Conservation (phyloP, 1,284 basidiomycete species). For the Cystobasidium slooffiae region DNA sequence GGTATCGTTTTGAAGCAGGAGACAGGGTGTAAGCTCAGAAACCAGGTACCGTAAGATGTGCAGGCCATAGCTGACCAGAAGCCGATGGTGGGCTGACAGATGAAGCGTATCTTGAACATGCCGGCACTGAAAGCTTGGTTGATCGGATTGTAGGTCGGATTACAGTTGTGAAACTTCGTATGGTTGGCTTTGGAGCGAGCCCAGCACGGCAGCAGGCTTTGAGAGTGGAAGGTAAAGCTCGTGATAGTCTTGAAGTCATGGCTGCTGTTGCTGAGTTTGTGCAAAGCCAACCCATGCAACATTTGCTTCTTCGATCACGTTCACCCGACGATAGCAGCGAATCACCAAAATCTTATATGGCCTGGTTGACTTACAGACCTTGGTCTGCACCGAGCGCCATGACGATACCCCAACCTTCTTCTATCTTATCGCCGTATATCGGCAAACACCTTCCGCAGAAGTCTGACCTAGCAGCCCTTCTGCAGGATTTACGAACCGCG, state of each 20-base stretch:
- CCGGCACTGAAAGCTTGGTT: background rate
- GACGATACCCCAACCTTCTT: too few relatives aligned
- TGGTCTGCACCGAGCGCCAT: too few relatives aligned
- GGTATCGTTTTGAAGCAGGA: too few relatives aligned
- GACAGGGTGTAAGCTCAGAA: background rate
- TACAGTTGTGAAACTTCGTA: background rate
- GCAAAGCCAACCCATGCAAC: background rate
- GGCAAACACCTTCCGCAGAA: background rate
- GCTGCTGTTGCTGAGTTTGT: background rate
- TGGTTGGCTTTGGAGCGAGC: background rate
- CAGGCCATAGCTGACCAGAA: background rate
- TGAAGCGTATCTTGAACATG: slow-evolving; percentile 16
- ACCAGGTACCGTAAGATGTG: background rate
- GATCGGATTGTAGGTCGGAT: background rate
- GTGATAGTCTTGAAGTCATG: slow-evolving; percentile 6
- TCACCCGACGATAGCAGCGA: background rate
- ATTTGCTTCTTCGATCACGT: slow-evolving; percentile 1
- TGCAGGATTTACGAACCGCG: background rate
- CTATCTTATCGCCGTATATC: too few relatives aligned
- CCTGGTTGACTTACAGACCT: too few relatives aligned
- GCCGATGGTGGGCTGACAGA: slow-evolving; percentile 25
- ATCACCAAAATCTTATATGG: too few relatives aligned
- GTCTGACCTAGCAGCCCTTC: background rate
- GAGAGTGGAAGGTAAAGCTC: background rate
- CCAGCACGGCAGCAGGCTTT: background rate